A percentile compares a stretch with the other conserved stretches of the same genome.
These are phyloP conservation scores for Pyricularia pennisetigena DNA, from an alignment of 2,329 filamentous ascomycete genomes.

Conservation along the genomic window DNA sequence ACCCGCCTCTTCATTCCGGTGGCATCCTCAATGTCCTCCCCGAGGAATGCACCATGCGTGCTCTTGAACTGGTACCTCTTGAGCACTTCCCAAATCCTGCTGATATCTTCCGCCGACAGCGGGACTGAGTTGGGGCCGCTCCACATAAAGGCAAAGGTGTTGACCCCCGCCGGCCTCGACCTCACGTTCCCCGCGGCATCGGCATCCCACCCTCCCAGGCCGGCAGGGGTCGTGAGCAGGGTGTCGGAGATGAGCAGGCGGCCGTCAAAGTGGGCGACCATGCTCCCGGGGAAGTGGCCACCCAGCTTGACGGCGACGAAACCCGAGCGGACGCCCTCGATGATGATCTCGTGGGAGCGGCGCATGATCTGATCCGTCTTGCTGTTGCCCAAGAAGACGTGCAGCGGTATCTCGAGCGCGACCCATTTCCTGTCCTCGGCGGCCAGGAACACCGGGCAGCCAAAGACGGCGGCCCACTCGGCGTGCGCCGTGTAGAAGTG, in stretches of 20 bases:
- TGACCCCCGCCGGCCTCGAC: conserved; percentile 30
- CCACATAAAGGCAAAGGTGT: conserved; percentile 65
- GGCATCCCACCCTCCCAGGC: conserved; percentile 34
- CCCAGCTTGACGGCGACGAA: conserved; percentile 59
- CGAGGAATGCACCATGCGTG: conserved; percentile 58
- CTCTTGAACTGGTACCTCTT: conserved; percentile 51
- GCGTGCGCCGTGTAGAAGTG: conserved; percentile 70
- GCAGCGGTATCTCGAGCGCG: conserved; percentile 30
- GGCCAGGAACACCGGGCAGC: conserved; percentile 60
- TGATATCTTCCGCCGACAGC: conserved; percentile 51
- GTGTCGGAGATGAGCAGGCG: conserved; percentile 70
- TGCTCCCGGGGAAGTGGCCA: conserved; percentile 70
- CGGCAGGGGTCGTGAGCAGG: conserved; percentile 58
- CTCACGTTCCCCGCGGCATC: conserved; percentile 28
- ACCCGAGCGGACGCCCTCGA: conserved; percentile 13
- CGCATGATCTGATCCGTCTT: conserved; percentile 26
- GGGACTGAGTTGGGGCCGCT: conserved; percentile 69
- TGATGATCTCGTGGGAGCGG: not conserved
- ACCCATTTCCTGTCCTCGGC: conserved; percentile 58
- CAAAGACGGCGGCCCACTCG: conserved; percentile 61
- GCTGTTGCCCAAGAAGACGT: conserved; percentile 34
- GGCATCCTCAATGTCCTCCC: conserved; percentile 47
- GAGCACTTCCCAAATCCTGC: conserved; percentile 60
- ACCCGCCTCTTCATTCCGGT: conserved; percentile 51
- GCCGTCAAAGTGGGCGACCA: conserved; percentile 52